These are phyloP conservation scores for Aspergillus melleus DNA, from an alignment of 2,329 filamentous ascomycete species.

Conservation along the genomic window DNA sequence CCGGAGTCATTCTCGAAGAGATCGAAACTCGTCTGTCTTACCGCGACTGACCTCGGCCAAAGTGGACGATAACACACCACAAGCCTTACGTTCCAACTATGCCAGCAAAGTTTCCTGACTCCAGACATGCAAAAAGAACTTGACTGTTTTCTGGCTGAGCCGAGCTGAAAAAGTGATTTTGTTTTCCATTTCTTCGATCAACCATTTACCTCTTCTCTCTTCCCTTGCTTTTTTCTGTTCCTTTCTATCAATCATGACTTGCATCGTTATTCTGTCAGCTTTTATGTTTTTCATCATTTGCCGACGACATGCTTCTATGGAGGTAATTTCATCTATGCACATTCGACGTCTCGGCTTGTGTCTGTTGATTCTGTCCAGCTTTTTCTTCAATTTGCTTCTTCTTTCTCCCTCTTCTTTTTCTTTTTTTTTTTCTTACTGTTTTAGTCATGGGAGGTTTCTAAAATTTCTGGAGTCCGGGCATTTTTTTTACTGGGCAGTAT, in stretches of 20 bases:
- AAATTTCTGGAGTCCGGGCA: conserved; percentile 39
- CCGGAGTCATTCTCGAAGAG: conserved; percentile 50
- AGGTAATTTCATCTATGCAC: conserved; percentile 25
- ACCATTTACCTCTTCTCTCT: conserved; percentile 1
- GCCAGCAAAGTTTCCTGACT: conserved; percentile 54
- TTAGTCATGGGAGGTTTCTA: conserved; percentile 29
- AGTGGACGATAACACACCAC: background rate
- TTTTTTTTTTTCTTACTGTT: conserved; percentile 21
- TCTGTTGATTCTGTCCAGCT: conserved; percentile 6
- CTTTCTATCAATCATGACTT: conserved; percentile 21
- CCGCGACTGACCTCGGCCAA: conserved; percentile 34
- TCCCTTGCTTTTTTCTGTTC: conserved; percentile 15
- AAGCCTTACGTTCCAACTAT: conserved; percentile 56
- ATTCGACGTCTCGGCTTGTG: conserved; percentile 24
- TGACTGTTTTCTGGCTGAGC: conserved; percentile 52
- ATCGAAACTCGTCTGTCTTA: conserved; percentile 57
- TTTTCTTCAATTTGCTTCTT: conserved; percentile 9
- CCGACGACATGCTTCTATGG: conserved; percentile 23
- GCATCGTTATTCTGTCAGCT: conserved; percentile 21
- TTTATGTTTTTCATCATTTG: conserved; percentile 25
- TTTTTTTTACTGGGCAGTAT: conserved; percentile 36
- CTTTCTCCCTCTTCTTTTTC: conserved; percentile 7
- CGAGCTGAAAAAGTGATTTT: conserved; percentile 49
- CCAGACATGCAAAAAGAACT: conserved; percentile 57
- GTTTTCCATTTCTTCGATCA: conserved; percentile 9